These are phyloP conservation scores for Lactarius hengduanensis DNA, from an alignment of 768 basidiomycete species.

Conservation along the genomic window DNA sequence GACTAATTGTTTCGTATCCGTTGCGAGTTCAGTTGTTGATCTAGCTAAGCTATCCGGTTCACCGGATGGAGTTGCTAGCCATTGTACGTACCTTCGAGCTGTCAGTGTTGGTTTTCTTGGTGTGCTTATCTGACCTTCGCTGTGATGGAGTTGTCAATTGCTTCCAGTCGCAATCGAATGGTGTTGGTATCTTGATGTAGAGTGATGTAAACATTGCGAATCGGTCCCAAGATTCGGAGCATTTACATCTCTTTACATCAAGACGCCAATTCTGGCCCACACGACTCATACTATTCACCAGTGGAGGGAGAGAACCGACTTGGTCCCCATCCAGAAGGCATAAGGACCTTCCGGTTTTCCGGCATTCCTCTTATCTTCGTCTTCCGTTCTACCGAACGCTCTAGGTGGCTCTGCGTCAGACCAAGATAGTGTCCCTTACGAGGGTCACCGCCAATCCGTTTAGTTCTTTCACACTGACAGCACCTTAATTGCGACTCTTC, in stretches of 20 bases:
- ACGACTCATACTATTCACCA: not conserved
- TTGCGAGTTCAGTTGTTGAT: not conserved
- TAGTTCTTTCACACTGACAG: conserved; percentile 8
- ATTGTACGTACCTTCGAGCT: not conserved
- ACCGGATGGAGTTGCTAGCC: not conserved
- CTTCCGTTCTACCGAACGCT: conserved; percentile 1
- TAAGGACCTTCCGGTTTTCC: not conserved
- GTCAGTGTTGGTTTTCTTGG: too few relatives aligned
- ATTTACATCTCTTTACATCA: not conserved
- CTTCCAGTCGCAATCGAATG: not conserved
- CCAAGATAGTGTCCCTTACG: conserved; percentile 7
- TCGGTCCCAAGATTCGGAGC: not conserved
- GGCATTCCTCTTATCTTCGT: not conserved
- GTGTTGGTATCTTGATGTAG: not conserved
- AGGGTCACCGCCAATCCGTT: conserved; percentile 12
- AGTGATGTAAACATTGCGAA: not conserved
- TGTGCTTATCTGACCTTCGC: not conserved
- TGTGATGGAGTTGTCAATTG: not conserved
- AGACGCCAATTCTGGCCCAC: not conserved
- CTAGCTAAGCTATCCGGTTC: too few relatives aligned
- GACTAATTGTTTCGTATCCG: not conserved
- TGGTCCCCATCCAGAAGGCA: too few relatives aligned
- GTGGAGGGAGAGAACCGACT: too few relatives aligned
- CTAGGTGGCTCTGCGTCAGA: conserved; percentile 1
- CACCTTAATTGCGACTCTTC: not conserved